Percentiles rank a stretch among this genome's conserved stretches.
phyloP scores from a whole-genome alignment of 352 stramenopile genomes.

The Globisporangium cederbergense region DNA sequence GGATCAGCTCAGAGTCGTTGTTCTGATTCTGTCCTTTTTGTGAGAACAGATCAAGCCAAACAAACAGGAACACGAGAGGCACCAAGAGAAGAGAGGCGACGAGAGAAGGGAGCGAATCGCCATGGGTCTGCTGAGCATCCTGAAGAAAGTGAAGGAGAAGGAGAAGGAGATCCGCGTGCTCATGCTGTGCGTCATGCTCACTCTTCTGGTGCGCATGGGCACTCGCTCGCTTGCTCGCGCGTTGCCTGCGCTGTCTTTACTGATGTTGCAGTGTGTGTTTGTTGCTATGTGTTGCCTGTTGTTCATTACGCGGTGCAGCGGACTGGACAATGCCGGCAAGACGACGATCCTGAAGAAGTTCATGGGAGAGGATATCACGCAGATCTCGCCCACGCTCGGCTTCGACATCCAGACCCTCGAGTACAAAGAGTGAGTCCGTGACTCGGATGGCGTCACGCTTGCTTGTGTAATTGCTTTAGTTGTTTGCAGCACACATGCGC shows the following conservation, averaged over 20 bases:
- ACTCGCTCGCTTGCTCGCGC: constrained; percentile 67
- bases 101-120: no score
- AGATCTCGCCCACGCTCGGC: constrained; percentile 97
- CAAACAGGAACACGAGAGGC: neutral
- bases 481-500: neutral
- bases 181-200: constrained; percentile 83
- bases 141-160: constrained; percentile 99
- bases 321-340: constrained; percentile 99
- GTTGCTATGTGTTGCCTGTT: constrained; percentile 6
- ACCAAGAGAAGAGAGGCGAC: neutral
- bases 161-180: constrained; percentile 98
- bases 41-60: neutral
- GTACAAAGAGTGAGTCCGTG: constrained; percentile 81
- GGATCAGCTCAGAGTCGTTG: neutral
- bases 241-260: neutral
- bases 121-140: constrained; percentile 92
- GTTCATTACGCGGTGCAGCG: constrained; percentile 37
- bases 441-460: neutral
- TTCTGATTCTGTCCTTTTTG: neutral
- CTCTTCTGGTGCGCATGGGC: neutral
- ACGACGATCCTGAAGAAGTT: constrained; percentile 98
- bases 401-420: constrained; percentile 99
- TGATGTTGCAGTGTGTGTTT: constrained; percentile 8
- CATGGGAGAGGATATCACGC: constrained; percentile 95
- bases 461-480: neutral